Evolutionary conservation across 2,329 filamentous ascomycete species (phyloP).

Genomic region (Conoideocrella luteorostrata): DNA sequence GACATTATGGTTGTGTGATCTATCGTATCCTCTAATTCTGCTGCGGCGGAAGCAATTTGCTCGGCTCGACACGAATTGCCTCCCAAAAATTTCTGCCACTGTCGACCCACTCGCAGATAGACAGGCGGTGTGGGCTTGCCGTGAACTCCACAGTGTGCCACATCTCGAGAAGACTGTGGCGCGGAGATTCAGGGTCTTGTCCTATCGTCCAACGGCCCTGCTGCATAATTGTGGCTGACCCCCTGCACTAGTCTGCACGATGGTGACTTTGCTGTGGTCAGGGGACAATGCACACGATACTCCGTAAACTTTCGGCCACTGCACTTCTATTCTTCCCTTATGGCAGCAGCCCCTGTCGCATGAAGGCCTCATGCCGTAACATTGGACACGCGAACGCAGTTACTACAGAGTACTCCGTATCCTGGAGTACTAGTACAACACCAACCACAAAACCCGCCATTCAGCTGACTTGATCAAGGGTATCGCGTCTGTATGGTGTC

Average conservation of each 20-base stretch:
- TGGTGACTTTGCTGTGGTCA: not conserved
- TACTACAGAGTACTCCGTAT: no score
- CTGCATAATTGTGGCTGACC: conserved; percentile 1
- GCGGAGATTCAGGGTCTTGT: conserved; percentile 7
- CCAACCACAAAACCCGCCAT: no score
- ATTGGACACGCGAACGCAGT: no score
- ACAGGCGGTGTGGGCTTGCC: conserved; percentile 2
- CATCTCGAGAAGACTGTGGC: not conserved
- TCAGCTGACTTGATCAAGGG: not conserved
- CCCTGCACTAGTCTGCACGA: not conserved
- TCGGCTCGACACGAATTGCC: not conserved
- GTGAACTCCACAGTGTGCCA: not conserved
- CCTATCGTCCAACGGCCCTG: not conserved
- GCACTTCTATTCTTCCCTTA: not conserved
- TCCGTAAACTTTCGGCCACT: not conserved
- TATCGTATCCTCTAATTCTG: not conserved
- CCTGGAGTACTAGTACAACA: no score
- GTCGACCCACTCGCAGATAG: not conserved
- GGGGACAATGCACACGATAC: not conserved
- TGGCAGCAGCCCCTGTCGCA: not conserved
- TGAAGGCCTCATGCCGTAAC: no score
- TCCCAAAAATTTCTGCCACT: conserved; percentile 6
- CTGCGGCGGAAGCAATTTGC: not conserved
- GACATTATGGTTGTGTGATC: conserved; percentile 3
- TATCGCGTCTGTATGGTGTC: not conserved